These are phyloP conservation scores for Panicum virgatum DNA, from an alignment of 202 grass and related monocot genomes.

Conservation along the genomic window DNA sequence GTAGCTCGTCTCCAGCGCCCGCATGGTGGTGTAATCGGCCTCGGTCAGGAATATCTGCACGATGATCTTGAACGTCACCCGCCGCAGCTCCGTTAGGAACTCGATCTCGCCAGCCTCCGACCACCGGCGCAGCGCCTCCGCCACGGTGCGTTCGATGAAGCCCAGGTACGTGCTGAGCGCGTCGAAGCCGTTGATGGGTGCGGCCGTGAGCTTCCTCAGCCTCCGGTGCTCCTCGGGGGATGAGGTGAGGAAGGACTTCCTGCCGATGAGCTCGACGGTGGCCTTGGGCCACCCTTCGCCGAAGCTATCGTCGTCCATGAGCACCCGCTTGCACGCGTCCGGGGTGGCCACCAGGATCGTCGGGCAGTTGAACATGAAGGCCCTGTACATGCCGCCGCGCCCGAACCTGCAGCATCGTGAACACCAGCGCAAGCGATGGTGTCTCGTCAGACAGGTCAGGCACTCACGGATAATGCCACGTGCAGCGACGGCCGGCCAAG, in stretches of 20 bases:
- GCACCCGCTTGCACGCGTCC: too few species aligned
- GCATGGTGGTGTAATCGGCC: constrained; percentile 28
- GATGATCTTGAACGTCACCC: constrained; percentile 86
- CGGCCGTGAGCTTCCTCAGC: constrained; percentile 59
- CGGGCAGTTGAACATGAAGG: constrained; percentile 91
- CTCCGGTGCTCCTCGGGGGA: constrained; percentile 64
- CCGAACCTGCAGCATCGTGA: constrained; percentile 84
- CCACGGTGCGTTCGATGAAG: constrained; percentile 76
- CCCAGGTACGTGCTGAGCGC: constrained; percentile 62
- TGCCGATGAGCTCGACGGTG: constrained; percentile 80
- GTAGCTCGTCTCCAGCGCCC: constrained; percentile 68
- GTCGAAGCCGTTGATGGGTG: constrained; percentile 77
- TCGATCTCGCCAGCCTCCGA: neutral
- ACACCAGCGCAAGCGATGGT: too few species aligned
- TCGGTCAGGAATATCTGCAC: constrained; percentile 80
- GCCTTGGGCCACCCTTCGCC: too few species aligned
- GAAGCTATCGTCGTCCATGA: too few species aligned
- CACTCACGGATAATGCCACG: too few species aligned
- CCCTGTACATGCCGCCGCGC: constrained; percentile 62
- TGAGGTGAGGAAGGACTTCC: constrained; percentile 70
- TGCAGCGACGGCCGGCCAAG: too few species aligned
- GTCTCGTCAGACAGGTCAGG: neutral
- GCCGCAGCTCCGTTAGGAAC: constrained; percentile 78
- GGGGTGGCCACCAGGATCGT: too few species aligned
- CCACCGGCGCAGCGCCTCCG: constrained; percentile 20